Conservation (phyloP, 164 flowering plant species). For the Tinospora cordifolia region DNA sequence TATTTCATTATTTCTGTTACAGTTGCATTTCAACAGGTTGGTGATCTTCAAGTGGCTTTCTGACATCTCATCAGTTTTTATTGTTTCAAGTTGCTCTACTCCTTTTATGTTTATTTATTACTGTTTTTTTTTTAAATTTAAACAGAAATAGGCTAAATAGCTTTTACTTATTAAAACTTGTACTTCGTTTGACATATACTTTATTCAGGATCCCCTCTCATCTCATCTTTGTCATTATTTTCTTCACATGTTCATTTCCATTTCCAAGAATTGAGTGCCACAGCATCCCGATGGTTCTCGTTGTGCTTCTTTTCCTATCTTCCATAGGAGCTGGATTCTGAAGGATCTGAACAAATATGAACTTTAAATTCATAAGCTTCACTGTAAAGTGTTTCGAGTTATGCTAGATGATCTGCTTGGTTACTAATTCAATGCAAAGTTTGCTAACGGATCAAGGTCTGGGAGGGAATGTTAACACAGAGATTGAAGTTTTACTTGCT, state of each 20-base stretch:
- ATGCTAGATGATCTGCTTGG: neutral
- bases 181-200: neutral
- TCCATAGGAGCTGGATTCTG: neutral
- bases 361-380: neutral
- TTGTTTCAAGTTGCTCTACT: slow-evolving; percentile 11
- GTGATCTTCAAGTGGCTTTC: slow-evolving; percentile 20
- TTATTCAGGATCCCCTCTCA: neutral
- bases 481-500: neutral
- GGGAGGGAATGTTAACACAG: neutral
- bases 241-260: neutral
- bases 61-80: slow-evolving; percentile 5
- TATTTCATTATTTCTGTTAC: slow-evolving; percentile 25
- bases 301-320: neutral
- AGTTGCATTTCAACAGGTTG: slow-evolving; percentile 91
- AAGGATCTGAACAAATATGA: neutral
- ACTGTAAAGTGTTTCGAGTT: neutral
- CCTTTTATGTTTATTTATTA: too few species aligned
- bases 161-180: neutral
- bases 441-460: neutral
- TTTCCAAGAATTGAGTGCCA: neutral
- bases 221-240: neutral
- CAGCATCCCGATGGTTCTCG: neutral
- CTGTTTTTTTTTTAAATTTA: neutral
- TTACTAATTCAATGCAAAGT: neutral
- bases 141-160: neutral